These are phyloP conservation scores for Termitomyces eurrhizus DNA, from an alignment of 768 basidiomycete genomes.

Conservation along the genomic window DNA sequence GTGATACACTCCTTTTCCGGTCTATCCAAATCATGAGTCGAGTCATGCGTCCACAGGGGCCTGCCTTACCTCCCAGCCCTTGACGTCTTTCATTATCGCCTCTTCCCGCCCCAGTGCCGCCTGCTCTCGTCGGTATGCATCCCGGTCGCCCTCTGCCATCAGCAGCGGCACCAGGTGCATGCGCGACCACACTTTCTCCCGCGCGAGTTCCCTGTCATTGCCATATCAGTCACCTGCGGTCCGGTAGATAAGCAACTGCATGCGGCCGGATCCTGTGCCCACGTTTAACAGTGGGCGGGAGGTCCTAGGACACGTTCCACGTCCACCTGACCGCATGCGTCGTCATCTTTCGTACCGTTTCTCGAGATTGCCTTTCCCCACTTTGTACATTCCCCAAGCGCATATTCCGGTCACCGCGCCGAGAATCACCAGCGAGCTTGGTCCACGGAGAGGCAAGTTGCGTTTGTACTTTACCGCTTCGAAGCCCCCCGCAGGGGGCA, in stretches of 20 bases:
- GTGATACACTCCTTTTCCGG: conserved; percentile 85
- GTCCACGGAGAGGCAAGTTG: conserved; percentile 87
- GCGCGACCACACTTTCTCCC: conserved; percentile 94
- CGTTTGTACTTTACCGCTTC: conserved; percentile 93
- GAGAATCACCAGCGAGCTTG: conserved; percentile 80
- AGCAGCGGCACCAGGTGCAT: conserved; percentile 92
- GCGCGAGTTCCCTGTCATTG: conserved; percentile 77
- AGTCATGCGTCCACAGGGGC: conserved; percentile 16
- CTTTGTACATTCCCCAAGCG: conserved; percentile 86
- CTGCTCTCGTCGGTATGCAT: conserved; percentile 74
- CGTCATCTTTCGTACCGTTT: conserved; percentile 54
- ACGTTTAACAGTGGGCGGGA: conserved; percentile 71
- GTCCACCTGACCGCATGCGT: conserved; percentile 49
- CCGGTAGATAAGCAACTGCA: conserved; percentile 42
- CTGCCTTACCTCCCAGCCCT: conserved; percentile 84
- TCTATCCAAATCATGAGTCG: conserved; percentile 38
- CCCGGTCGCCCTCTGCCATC: conserved; percentile 91
- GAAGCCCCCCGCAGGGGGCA: conserved; percentile 94
- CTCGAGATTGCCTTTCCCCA: conserved; percentile 90
- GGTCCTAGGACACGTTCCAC: conserved; percentile 59
- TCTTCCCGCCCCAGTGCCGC: conserved; percentile 77
- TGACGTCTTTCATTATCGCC: conserved; percentile 94
- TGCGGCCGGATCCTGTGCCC: conserved; percentile 64
- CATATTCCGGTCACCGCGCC: conserved; percentile 84
- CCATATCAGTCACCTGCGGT: conserved; percentile 43